These are phyloP conservation scores for Yarrowia deformans DNA, from an alignment of 805 yeast genomes.

Conservation along the genomic window DNA sequence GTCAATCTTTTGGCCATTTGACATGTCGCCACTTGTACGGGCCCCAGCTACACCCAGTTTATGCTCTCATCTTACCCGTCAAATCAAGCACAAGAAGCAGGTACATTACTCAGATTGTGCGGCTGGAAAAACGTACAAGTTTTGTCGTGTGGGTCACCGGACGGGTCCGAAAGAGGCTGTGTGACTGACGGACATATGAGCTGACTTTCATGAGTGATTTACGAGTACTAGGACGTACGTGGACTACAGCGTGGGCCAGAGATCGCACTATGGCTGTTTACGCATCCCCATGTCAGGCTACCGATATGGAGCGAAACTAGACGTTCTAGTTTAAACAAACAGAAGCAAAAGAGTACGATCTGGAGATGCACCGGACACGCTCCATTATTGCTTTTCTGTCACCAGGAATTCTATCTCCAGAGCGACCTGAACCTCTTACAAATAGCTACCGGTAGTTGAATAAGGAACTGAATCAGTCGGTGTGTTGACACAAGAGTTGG, in stretches of 20 bases:
- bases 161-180: constrained; percentile 2
- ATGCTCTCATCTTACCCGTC: background rate
- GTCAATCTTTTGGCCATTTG: too few relatives aligned
- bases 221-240: background rate
- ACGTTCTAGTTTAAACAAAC: too few relatives aligned
- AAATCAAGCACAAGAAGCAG: constrained; percentile 9
- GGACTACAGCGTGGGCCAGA: too few relatives aligned
- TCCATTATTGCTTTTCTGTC: background rate
- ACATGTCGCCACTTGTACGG: background rate
- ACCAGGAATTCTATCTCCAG: background rate
- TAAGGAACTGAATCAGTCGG: too few relatives aligned
- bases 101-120: constrained; percentile 33
- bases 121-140: background rate
- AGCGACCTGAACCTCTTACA: too few relatives aligned
- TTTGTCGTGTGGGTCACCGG: background rate
- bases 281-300: too few relatives aligned
- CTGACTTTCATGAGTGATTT: background rate
- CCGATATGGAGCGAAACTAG: too few relatives aligned
- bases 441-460: too few relatives aligned
- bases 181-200: background rate
- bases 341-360: too few relatives aligned
- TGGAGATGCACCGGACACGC: too few relatives aligned
- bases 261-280: too few relatives aligned
- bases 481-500: too few relatives aligned
- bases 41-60: background rate